Percentiles rank a stretch among this genome's conserved stretches.
phyloP scores from a whole-genome alignment of 495 filamentous ascomycete species.

The Tuber brumale region DNA sequence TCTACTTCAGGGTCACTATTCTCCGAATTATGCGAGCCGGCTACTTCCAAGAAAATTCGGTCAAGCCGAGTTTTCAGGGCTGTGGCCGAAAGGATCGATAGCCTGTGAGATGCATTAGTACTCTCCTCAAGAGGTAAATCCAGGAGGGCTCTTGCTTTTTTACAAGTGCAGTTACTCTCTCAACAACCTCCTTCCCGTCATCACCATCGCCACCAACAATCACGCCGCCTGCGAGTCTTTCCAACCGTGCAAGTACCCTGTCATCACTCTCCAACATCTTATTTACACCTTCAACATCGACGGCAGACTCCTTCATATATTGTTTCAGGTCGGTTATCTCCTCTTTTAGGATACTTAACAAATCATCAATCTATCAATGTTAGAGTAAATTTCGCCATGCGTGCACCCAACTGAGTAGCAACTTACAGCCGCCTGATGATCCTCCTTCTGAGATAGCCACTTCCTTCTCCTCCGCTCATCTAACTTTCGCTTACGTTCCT shows the following conservation, averaged over 20 bases:
- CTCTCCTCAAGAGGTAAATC: neutral
- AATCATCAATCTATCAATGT: slow-evolving; percentile 30
- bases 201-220: slow-evolving; percentile 12
- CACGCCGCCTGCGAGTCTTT: slow-evolving; percentile 27
- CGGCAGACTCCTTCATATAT: slow-evolving; percentile 14
- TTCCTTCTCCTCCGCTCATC: slow-evolving; percentile 27
- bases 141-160: slow-evolving; percentile 25
- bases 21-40: neutral
- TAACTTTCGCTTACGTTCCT: slow-evolving; percentile 21
- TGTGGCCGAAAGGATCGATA: slow-evolving; percentile 29
- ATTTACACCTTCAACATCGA: slow-evolving; percentile 23
- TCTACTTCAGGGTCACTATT: slow-evolving; percentile 11
- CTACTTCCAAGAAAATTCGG: slow-evolving; percentile 32
- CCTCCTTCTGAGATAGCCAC: slow-evolving; percentile 34
- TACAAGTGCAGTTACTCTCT: slow-evolving; percentile 27
- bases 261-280: slow-evolving; percentile 39
- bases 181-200: slow-evolving; percentile 25
- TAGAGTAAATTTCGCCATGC: neutral
- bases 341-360: slow-evolving; percentile 36
- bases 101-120: slow-evolving; percentile 16
- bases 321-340: slow-evolving; percentile 35
- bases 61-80: slow-evolving; percentile 34
- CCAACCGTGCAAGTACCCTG: slow-evolving; percentile 37
- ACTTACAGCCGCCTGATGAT: slow-evolving; percentile 23
- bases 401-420: neutral